Base-by-base conservation (phyloP, 768 basidiomycete species). In the Auricularia sp. region DNA sequence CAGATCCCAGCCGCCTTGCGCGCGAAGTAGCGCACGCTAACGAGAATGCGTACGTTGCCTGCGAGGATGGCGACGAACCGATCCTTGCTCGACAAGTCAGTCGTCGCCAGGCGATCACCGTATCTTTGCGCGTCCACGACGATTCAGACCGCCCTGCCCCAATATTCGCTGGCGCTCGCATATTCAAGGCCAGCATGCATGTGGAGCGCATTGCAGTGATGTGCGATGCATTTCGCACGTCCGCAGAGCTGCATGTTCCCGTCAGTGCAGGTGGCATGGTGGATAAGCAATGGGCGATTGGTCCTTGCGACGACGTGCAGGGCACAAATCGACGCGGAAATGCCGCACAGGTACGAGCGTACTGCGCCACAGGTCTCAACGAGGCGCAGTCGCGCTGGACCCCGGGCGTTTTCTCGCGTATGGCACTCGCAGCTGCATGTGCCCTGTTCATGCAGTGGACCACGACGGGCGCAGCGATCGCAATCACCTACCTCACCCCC, bases 391-490 rank as follows among this genome's bases (percentile, higher is more conserved):
- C 47, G 2, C 47, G 21, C 3, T 51, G 47, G 47, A 18, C 47
- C 5, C 47, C 47, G 11, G 47, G 47, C 14, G 47, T 51, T 18
- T 51, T 16, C 18, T 6, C 6, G 47, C 47, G 47, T 51, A 72
- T 76, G 64, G 7, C 71, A 16, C 42, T 74, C 11, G 76, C 76
- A n/a, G 74, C 76, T 1, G 1, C 71, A 10, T 68, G 73, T 51
- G 64, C 75, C 7, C 42, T 78, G 24, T 65, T 64, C 10, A 34
- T 78, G 21, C 76, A 77, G 63, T 77, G 74, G 77, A 72, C 68
- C 0, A 75, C 76, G 5, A 70, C 72, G 1, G 51, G 65, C 0
- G 71, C 75, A 11, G 75, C 76, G 0, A 2, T 76, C 37, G 51
- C 76, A 3, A 68, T 69, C 8, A 69, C 69, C 11, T 72, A 69